Evolutionary conservation across 306 rosid genomes (phyloP).

Genomic region (Purshia tridentata): DNA sequence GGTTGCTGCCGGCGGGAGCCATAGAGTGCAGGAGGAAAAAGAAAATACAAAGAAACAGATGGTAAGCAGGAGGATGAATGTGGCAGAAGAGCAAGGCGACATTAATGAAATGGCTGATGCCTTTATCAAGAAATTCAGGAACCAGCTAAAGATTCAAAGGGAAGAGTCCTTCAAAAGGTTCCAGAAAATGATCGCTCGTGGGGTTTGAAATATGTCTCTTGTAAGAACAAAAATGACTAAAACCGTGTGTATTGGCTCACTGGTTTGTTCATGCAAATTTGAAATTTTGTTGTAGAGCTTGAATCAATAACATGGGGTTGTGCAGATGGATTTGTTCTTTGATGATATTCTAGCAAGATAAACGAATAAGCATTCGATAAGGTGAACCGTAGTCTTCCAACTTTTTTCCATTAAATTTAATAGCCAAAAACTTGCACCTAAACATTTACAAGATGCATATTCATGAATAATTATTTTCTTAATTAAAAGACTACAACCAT

Average conservation of each 20-base stretch:
- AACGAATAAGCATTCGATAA: too few species aligned
- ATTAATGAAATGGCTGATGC: constrained; percentile 52
- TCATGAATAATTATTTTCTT: not conserved
- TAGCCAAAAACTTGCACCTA: too few species aligned
- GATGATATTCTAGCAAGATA: too few species aligned
- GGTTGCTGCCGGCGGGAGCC: constrained; percentile 19
- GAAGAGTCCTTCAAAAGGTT: constrained; percentile 46
- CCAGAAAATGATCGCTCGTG: constrained; percentile 37
- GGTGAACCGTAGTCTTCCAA: too few species aligned
- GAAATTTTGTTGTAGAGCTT: not conserved
- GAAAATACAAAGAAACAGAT: constrained; percentile 23
- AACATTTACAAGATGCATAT: not conserved
- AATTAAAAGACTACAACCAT: not conserved
- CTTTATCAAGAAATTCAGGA: constrained; percentile 58
- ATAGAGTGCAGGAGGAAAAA: constrained; percentile 13
- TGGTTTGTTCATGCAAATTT: not conserved
- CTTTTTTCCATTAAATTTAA: too few species aligned
- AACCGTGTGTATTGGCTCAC: not conserved
- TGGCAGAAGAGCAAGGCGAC: constrained; percentile 34
- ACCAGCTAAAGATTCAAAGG: constrained; percentile 51
- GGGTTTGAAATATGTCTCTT: constrained; percentile 30
- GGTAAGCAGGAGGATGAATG: constrained; percentile 1
- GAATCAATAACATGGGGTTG: not conserved
- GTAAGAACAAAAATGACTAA: not conserved
- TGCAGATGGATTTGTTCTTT: not conserved